Base-by-base conservation (phyloP, 108 stramenopile species). In the Schizochytrium sp. region DNA sequence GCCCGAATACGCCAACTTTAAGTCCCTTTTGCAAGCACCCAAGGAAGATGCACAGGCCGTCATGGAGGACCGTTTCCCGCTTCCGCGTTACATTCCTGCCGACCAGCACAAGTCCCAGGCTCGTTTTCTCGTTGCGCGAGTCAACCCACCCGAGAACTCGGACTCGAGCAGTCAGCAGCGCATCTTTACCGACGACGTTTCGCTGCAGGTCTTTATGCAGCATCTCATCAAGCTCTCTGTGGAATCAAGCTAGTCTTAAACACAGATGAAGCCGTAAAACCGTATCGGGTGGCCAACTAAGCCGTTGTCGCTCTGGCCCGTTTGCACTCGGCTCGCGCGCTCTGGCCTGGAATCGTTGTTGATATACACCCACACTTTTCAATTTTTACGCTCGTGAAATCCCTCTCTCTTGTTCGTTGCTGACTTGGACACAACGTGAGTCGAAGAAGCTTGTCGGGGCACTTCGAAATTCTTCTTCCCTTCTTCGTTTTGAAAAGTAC, bases 51-150 rank as follows among this genome's bases (percentile, higher is more conserved):
- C 98, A 4, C 97, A 98, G 92, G 88, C 95, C 71, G 98, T 99
- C 88, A 99, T 99, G 98, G 97, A 98, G 91, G 93, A 94, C 90
- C 97, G 98, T 25, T 98, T 98, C 90, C 97, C 97, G 28, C 96
- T 98, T 44, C 98, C 98, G 16, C 95, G 98, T 58, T 99, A 98
- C 94, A 98, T 99, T 92, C 97, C 99, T 58, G 98, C 97, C 89
- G 99, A 99, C 94, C 98, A 99, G 93, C 97, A 98, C 93, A 99
- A 99, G 92, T 95, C 94, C 41, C 98, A 99, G 91, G 98, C 97
- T 21, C 95, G 99, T 29, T 99, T 99, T 93, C 94, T 99, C 76
- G 97, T 99, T 96, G 97, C 98, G 87, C 97, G 97, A 91, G 93
- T 99, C 89, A 99, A 99, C 93, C 99, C 99, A 2, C 96, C 83